Conservation (phyloP, 2,329 filamentous ascomycete species). For the Sarocladium oryzae region DNA sequence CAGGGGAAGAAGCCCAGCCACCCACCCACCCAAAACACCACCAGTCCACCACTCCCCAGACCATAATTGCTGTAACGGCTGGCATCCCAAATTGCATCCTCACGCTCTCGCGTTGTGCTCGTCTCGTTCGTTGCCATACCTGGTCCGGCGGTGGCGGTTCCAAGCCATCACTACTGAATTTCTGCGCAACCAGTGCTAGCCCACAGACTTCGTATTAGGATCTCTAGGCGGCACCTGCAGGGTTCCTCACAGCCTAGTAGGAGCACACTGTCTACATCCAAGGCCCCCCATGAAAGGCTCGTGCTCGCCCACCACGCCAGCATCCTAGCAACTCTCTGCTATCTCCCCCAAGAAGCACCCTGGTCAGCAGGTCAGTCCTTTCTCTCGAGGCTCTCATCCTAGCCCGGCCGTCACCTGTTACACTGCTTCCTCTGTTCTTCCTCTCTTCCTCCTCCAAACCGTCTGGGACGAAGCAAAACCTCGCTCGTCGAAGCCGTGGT, state of each 20-base stretch:
- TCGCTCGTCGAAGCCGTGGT: constrained; percentile 7
- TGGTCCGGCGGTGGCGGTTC: too few relatives aligned
- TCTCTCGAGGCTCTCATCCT: background rate
- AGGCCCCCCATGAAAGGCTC: constrained; percentile 3
- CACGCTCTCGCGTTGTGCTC: background rate
- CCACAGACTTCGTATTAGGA: too few relatives aligned
- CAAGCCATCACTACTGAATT: too few relatives aligned
- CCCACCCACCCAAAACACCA: background rate
- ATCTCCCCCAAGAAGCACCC: background rate
- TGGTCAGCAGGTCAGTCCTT: background rate
- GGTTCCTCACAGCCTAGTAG: background rate
- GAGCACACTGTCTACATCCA: background rate
- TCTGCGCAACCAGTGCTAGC: too few relatives aligned
- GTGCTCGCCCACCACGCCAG: constrained; percentile 3
- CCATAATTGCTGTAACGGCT: constrained; percentile 2
- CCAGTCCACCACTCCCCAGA: background rate
- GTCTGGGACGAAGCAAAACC: constrained; percentile 7
- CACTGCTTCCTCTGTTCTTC: background rate
- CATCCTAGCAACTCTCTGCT: constrained; percentile 3
- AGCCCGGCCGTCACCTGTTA: background rate
- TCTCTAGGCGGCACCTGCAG: background rate
- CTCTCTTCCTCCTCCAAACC: background rate
- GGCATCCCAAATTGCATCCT: constrained; percentile 7
- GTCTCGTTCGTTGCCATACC: background rate
- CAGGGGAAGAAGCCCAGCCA: background rate